Conservation (phyloP, 2,329 filamentous ascomycete genomes). For the Penicillium brasilianum region DNA sequence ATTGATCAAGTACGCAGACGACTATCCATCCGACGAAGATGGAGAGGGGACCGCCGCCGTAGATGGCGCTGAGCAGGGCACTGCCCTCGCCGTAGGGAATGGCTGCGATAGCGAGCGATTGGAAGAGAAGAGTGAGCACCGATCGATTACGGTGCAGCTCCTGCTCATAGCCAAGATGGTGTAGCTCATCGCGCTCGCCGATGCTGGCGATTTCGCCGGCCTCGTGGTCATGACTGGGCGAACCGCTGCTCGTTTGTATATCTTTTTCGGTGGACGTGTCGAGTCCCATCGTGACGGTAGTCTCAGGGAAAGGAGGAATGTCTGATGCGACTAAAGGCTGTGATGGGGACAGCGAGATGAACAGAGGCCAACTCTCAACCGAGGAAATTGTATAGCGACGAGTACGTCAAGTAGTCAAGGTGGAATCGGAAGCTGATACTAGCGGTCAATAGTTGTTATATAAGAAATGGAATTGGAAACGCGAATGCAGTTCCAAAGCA, state of each 20-base stretch:
- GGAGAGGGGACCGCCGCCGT: conserved; percentile 56
- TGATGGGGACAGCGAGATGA: neutral
- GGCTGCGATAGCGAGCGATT: conserved; percentile 65
- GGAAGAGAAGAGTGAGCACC: conserved; percentile 64
- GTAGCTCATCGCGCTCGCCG: conserved; percentile 41
- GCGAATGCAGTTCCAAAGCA: neutral
- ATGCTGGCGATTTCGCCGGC: conserved; percentile 25
- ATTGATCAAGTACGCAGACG: conserved; percentile 59
- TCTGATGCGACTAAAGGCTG: neutral
- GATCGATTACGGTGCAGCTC: conserved; percentile 65
- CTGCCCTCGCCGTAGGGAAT: conserved; percentile 60
- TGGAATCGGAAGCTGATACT: neutral
- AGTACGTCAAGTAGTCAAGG: neutral
- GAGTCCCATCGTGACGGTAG: neutral
- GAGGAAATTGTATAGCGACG: neutral
- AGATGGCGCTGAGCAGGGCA: conserved; percentile 49
- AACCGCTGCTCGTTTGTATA: neutral
- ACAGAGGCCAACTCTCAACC: neutral
- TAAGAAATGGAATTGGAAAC: neutral
- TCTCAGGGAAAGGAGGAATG: neutral
- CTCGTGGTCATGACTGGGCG: conserved; percentile 18
- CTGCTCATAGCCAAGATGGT: conserved; percentile 62
- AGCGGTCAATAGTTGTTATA: neutral
- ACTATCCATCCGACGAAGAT: conserved; percentile 64
- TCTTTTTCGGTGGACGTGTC: conserved; percentile 15